These are phyloP conservation scores for Stylosanthes scabra DNA, from an alignment of 331 rosid species.

Conservation along the genomic window DNA sequence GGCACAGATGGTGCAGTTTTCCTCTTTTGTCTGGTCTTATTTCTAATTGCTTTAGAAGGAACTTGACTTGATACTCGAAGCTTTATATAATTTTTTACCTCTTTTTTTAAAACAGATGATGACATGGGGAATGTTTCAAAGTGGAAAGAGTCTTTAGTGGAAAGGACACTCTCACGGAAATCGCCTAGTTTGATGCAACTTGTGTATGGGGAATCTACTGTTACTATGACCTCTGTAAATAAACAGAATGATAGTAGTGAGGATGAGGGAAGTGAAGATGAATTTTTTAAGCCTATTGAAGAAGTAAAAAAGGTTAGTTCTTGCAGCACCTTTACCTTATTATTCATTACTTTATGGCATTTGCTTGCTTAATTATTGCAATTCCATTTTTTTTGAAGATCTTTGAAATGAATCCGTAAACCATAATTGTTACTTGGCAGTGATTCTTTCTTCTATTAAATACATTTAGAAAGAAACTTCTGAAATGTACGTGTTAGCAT, in stretches of 20 bases:
- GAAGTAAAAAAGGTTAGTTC: conserved; percentile 73
- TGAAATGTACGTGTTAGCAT: conserved; percentile 9
- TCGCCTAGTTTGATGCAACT: conserved; percentile 79
- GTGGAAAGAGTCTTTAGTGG: conserved; percentile 82
- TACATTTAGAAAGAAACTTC: conserved; percentile 7
- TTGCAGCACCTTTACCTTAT: conserved; percentile 25
- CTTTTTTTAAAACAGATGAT: conserved; percentile 42
- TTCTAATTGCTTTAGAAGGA: conserved; percentile 8
- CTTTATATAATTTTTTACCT: conserved; percentile 37
- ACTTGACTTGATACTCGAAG: conserved; percentile 6
- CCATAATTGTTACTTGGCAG: conserved; percentile 11
- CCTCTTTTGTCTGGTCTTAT: conserved; percentile 32
- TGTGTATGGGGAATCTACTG: conserved; percentile 77
- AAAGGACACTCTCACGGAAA: conserved; percentile 62
- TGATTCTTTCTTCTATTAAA: not conserved
- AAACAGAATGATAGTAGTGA: conserved; percentile 58
- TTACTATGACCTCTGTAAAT: conserved; percentile 35
- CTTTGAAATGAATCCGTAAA: not conserved
- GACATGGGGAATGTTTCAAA: conserved; percentile 75
- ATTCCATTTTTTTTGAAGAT: not conserved
- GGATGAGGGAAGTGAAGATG: conserved; percentile 70
- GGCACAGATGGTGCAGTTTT: conserved; percentile 59
- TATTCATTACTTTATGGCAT: conserved; percentile 7
- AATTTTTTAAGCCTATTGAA: conserved; percentile 83
- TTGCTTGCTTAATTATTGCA: not conserved